Base-by-base conservation (phyloP, 768 basidiomycete species). In the Leccinum incarnatum region DNA sequence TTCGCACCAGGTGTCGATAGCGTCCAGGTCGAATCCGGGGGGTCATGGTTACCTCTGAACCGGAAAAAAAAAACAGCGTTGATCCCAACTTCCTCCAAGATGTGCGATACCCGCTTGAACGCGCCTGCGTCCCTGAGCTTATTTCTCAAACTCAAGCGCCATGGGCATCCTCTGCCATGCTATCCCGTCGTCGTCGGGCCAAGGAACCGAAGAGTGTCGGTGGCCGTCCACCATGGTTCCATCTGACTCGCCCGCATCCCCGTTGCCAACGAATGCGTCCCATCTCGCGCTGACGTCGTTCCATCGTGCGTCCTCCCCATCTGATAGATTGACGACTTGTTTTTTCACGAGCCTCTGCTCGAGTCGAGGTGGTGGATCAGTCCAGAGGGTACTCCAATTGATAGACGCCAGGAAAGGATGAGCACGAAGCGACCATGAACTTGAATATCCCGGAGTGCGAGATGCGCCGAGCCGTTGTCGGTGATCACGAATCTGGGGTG, bases 331-430 rank as follows among this genome's bases (percentile, higher is more conserved):
- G 6, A 17, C 6, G 37, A 71, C 68, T 15, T 63, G 65, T 10
- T 78, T 83, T 73, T 78, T 80, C 6, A 86, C 71, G 8, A 86
- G 74, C 5, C 89, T 89, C 12, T 81, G 72, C 69, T 83, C 82
- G 11, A 88, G 75, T 0, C 72, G 72, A 21, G 89, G 89, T 6
- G 80, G 77, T 6, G 82, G 75, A n/a, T 78, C 78, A 0, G 77
- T 83, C 90, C 90, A 92, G 3, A 92, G 75, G 0, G 74, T 77
- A 10, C 77, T 73, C 89, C 89, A 91, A 52, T 78, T 74, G 55
- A 89, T 76, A 15, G 73, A 61, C 17, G 75, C 70, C 56, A 91
- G 86, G 69, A 90, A 91, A 0, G 81, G 76, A 64, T 91, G 89
- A 9, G 71, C 67, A 3, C 85, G 81, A 48, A 91, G 77, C 11